Conservation (phyloP, 495 filamentous ascomycete species). For the Rostrohypoxylon terebratum region DNA sequence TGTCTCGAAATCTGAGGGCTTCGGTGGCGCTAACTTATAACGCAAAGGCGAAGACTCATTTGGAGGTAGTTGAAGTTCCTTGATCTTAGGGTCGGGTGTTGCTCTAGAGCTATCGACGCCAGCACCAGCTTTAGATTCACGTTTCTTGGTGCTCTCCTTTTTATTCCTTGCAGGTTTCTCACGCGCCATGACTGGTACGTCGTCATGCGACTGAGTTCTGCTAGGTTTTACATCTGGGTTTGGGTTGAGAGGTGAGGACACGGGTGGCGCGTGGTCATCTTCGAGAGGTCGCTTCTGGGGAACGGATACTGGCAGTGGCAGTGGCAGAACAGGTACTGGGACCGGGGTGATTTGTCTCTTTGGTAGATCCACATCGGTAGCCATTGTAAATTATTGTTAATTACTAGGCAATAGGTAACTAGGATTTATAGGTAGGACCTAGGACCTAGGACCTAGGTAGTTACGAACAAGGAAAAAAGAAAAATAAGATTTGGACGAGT, state of each 20-base stretch:
- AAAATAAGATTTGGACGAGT: neutral
- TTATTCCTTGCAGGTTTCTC: conserved; percentile 66
- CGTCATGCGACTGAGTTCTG: conserved; percentile 53
- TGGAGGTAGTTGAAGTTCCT: conserved; percentile 57
- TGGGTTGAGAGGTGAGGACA: conserved; percentile 73
- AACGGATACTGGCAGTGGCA: conserved; percentile 58
- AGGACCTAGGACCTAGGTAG: neutral
- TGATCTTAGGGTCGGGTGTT: conserved; percentile 68
- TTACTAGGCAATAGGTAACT: too few relatives aligned
- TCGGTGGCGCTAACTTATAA: conserved; percentile 70
- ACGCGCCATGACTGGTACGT: conserved; percentile 54
- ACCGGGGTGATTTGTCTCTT: conserved; percentile 58
- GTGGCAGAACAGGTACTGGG: conserved; percentile 44
- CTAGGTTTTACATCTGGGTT: conserved; percentile 55
- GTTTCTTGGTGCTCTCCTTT: conserved; percentile 81
- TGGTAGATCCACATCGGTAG: conserved; percentile 52
- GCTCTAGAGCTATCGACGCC: conserved; percentile 59
- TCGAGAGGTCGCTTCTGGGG: conserved; percentile 69
- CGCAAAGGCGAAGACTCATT: conserved; percentile 63
- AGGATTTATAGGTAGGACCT: too few relatives aligned
- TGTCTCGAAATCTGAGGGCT: conserved; percentile 68
- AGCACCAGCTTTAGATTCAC: conserved; percentile 72
- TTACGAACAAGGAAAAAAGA: neutral
- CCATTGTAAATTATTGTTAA: conserved; percentile 50
- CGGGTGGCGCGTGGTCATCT: conserved; percentile 66